Evolutionary conservation across 140 eudicot genomes (phyloP).

Genomic region (Flaveria floridana): DNA sequence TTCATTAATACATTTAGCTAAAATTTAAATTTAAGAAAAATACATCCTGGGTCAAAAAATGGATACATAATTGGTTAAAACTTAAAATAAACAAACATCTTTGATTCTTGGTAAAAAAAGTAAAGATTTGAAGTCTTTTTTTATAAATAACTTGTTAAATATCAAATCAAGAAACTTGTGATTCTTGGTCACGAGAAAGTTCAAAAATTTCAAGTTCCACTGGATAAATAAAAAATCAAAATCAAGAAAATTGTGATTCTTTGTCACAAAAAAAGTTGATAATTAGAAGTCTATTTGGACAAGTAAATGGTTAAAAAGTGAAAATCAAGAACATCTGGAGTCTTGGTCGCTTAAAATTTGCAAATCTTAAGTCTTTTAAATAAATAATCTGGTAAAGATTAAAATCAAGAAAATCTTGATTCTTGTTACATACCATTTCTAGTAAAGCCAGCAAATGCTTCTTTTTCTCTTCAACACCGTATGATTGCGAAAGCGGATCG

Average conservation of each 20-base stretch:
- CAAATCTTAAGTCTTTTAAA: not conserved
- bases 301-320: not conserved
- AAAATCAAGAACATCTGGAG: not conserved
- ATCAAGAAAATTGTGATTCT: not conserved
- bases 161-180: not conserved
- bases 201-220: not conserved
- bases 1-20: not conserved
- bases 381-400: not conserved
- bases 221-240: not conserved
- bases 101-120: not conserved
- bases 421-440: constrained; percentile 47
- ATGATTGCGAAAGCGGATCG: constrained; percentile 26
- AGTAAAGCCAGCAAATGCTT: constrained; percentile 62
- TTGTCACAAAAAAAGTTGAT: not conserved
- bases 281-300: not conserved
- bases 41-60: not conserved
- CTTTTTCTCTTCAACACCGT: constrained; percentile 47
- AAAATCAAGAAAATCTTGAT: constrained; percentile 1
- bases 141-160: not conserved
- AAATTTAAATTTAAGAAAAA: not conserved
- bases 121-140: not conserved
- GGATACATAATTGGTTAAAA: not conserved
- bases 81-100: not conserved
- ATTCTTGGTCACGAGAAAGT: constrained; percentile 7
- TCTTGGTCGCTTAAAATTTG: not conserved